These are phyloP conservation scores for Intubia oerlemansii DNA, from an alignment of 2,329 filamentous ascomycete genomes.

Conservation along the genomic window DNA sequence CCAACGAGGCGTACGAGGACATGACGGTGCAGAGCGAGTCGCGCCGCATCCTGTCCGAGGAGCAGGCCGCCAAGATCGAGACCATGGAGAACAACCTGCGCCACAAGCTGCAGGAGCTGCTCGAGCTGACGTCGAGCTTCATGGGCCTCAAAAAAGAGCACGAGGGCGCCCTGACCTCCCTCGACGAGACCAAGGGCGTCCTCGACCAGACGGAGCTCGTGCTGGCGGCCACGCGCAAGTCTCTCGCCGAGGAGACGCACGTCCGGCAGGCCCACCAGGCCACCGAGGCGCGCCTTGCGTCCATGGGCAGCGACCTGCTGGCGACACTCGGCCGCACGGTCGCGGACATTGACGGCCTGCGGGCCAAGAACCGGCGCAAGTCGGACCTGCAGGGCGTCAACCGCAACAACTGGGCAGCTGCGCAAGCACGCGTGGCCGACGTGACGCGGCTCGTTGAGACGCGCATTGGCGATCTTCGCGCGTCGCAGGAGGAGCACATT, in stretches of 20 bases:
- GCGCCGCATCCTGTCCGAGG: constrained; percentile 71
- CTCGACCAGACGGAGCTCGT: constrained; percentile 78
- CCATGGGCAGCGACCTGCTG: constrained; percentile 55
- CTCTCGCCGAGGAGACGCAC: constrained; percentile 57
- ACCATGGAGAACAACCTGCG: constrained; percentile 77
- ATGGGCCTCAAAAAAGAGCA: constrained; percentile 79
- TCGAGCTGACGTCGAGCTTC: constrained; percentile 68
- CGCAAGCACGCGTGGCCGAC: constrained; percentile 52
- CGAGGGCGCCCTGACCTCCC: constrained; percentile 46
- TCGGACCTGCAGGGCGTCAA: constrained; percentile 69
- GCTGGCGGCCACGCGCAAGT: constrained; percentile 53
- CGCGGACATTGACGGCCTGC: constrained; percentile 57
- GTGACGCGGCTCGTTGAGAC: constrained; percentile 60
- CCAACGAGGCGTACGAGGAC: constrained; percentile 74
- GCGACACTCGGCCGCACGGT: constrained; percentile 60
- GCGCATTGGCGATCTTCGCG: constrained; percentile 50
- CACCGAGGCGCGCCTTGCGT: constrained; percentile 58
- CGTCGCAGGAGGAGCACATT: constrained; percentile 52
- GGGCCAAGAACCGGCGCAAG: constrained; percentile 69
- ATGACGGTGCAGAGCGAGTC: constrained; percentile 87
- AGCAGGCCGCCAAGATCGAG: constrained; percentile 80
- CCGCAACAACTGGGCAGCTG: constrained; percentile 54
- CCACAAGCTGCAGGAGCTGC: constrained; percentile 86
- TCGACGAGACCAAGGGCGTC: constrained; percentile 63
- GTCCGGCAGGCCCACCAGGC: constrained; percentile 67